phyloP scores from a whole-genome alignment of 2,329 filamentous ascomycete species.

The Alternaria hordeiaustralica region DNA sequence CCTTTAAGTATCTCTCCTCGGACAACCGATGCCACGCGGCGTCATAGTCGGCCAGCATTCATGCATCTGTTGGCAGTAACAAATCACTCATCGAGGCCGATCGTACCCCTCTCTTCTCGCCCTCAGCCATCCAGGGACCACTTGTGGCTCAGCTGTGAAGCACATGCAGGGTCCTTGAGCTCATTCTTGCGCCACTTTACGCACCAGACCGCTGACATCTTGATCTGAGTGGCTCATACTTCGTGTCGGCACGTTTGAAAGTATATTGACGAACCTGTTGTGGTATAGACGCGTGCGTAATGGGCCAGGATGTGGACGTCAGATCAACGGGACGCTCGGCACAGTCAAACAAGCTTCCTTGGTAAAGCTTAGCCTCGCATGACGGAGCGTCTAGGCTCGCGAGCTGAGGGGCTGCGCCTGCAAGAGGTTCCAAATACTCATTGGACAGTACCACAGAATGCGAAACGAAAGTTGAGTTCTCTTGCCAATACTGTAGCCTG shows the following conservation, averaged over 20 bases:
- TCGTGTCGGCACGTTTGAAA: slow-evolving; percentile 7
- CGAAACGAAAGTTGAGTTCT: background rate
- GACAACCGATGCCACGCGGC: slow-evolving; percentile 8
- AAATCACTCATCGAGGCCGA: slow-evolving; percentile 18
- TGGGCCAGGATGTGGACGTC: slow-evolving; percentile 12
- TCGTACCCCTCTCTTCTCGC: slow-evolving; percentile 29
- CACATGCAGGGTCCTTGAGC: slow-evolving; percentile 6
- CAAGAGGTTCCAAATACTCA: background rate
- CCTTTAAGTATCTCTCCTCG: slow-evolving; percentile 23
- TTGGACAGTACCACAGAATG: background rate
- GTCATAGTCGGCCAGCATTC: slow-evolving; percentile 14
- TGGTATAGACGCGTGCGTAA: slow-evolving; percentile 37
- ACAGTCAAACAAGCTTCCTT: slow-evolving; percentile 33
- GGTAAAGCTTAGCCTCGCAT: slow-evolving; percentile 35
- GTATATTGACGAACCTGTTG: slow-evolving; percentile 19
- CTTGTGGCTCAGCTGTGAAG: slow-evolving; percentile 27
- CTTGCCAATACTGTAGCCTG: background rate
- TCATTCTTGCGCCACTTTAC: slow-evolving; percentile 23
- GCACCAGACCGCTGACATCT: slow-evolving; percentile 8
- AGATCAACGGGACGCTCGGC: slow-evolving; percentile 4
- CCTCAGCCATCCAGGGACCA: slow-evolving; percentile 28
- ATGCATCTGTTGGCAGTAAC: slow-evolving; percentile 2
- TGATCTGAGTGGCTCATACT: slow-evolving; percentile 21
- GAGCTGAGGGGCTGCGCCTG: background rate
- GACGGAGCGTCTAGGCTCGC: background rate